Evolutionary conservation across 805 yeast species (phyloP), one percentile per base, ranked within the genome.

Genomic region (Starmerella geochares): DNA sequence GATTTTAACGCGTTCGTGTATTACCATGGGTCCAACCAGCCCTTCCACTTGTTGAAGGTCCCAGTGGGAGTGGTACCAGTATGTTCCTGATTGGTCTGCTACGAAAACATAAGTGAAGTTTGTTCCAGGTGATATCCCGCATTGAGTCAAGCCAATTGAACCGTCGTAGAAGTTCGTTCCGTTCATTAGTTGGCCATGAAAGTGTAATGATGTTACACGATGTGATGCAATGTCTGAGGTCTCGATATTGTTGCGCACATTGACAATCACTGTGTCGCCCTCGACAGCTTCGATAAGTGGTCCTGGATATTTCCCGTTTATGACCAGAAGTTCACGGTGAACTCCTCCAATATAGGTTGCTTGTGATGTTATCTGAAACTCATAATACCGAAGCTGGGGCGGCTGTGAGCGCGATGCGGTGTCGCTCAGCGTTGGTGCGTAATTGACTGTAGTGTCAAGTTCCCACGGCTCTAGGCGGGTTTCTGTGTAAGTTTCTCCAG

Each of bases 51-150:
- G 66, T 54, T 76, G 77, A 2, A 73, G 71, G 9, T 68, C 59
- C 48, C 64, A 66, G 47, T 77, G 81, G 4, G 78, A 69, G 54
- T 77, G 81, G 59, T 76, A 77, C 81, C 81, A 77, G 47, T 64
- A 72, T 0, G 79, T 70, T 0, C 81, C 81, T 25, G 65, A 60
- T 48, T 73, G 76, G 42, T 63, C 63, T 1, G 55, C 60, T 3
- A 67, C 60, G 16, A 76, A 76, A 37, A 63, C 58, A 54, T 77
- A 74, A 0, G 66, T 62, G 59, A 68, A 75, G 2, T 62, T 50
- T 7, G 59, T 62, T 0, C 76, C 77, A 9, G 72, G 68, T 6
- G 61, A 61, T n/a, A 77, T 72, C 1, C 76, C 73, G 47, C 76
- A 70, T 54, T 77, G 80, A 7, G 77, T 72, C 32, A 75, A 64